Conservation (phyloP, 805 yeast genomes). For the Starmerella stigmatis region DNA sequence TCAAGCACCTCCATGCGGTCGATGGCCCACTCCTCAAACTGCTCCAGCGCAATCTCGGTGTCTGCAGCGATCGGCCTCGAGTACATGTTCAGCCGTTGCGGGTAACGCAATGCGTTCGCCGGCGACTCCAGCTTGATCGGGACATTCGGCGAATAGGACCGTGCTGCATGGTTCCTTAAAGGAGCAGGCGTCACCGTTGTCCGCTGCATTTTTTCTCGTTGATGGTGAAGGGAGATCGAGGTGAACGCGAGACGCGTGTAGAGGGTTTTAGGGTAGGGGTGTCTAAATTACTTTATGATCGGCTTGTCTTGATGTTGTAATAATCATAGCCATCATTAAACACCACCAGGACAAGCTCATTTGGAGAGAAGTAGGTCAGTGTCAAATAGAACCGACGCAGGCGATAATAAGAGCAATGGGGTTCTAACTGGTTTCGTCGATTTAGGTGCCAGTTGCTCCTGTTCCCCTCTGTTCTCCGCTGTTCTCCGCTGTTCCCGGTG, state of each 20-base stretch:
- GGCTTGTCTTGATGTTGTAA: too few species aligned
- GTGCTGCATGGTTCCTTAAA: neutral
- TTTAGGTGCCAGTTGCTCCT: too few species aligned
- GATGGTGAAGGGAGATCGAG: too few species aligned
- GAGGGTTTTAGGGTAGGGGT: too few species aligned
- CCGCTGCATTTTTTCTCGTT: neutral
- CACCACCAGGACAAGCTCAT: too few species aligned
- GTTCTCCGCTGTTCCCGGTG: too few species aligned
- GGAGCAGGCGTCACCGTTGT: neutral
- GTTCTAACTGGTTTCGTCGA: neutral
- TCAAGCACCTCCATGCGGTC: constrained; percentile 75
- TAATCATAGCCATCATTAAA: too few species aligned
- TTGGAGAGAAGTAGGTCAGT: too few species aligned
- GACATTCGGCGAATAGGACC: neutral
- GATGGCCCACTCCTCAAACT: constrained; percentile 92
- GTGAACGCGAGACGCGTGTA: neutral
- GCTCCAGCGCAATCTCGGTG: constrained; percentile 79
- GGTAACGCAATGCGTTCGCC: constrained; percentile 28
- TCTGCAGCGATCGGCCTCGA: constrained; percentile 51
- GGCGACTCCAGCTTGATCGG: constrained; percentile 16
- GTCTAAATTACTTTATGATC: too few species aligned
- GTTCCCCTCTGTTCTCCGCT: too few species aligned
- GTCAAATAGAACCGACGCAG: too few species aligned
- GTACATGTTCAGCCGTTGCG: constrained; percentile 63
- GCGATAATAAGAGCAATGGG: too few species aligned